A percentile compares a stretch with the other conserved stretches of the same genome.
Evolutionary conservation across 2,329 filamentous ascomycete species (phyloP).

Genomic region (Atkinsonella hypoxylon): DNA sequence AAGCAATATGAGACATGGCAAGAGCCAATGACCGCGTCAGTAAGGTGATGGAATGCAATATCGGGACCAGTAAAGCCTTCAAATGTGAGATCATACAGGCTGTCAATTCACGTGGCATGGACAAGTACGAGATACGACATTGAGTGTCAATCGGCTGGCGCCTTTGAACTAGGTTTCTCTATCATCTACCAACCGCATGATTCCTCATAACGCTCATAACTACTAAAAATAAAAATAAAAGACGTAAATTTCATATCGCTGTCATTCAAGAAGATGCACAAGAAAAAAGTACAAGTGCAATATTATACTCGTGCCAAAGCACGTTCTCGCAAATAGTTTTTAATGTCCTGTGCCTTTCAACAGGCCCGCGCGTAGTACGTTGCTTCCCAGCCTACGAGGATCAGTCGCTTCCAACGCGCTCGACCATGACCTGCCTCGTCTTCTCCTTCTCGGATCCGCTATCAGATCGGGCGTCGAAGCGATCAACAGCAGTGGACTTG

Average conservation of each 20-base stretch:
- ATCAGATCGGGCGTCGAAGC: conserved; percentile 12
- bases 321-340: not conserved
- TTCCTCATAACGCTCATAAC: not conserved
- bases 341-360: not conserved
- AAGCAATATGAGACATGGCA: no score
- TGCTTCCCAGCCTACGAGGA: not conserved
- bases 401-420: conserved; percentile 7
- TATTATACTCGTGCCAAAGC: not conserved
- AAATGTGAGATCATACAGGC: not conserved
- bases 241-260: not conserved
- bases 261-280: not conserved
- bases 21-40: no score
- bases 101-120: not conserved
- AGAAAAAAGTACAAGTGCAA: not conserved
- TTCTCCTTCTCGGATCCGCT: conserved; percentile 12
- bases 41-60: no score
- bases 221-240: no score
- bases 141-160: not conserved
- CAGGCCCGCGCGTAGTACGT: not conserved
- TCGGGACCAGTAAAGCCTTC: no score
- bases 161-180: not conserved
- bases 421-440: conserved; percentile 8
- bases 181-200: not conserved
- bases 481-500: conserved; percentile 18
- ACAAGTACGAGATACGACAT: not conserved